Evolutionary conservation across 768 basidiomycete genomes (phyloP).

Genomic region (Cubamyces sp.): DNA sequence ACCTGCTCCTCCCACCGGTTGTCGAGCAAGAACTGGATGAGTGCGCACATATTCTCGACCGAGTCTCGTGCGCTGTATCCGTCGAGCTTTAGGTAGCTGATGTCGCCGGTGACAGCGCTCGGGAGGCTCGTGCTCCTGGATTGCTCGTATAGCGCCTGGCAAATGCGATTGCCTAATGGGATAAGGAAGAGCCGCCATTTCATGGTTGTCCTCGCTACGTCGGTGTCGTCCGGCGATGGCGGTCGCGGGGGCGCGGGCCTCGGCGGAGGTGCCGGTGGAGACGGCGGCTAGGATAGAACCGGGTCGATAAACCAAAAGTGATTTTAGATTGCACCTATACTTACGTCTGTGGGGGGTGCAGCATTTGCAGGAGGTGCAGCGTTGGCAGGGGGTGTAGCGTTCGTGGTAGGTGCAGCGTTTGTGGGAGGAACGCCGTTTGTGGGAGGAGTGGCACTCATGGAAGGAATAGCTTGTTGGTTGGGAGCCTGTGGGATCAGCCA

Average conservation of each 20-base stretch:
- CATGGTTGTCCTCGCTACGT: slow-evolving; percentile 1
- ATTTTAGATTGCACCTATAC: no score
- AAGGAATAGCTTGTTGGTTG: no score
- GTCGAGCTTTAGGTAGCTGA: slow-evolving; percentile 15
- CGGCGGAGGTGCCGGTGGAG: neutral
- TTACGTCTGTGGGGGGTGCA: no score
- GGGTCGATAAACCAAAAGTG: no score
- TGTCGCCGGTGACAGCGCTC: neutral
- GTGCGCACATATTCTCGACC: slow-evolving; percentile 18
- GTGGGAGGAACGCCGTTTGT: no score
- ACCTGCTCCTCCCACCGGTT: slow-evolving; percentile 7
- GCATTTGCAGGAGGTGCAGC: no score
- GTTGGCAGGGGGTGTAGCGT: no score
- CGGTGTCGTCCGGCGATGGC: neutral
- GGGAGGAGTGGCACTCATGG: no score
- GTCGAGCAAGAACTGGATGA: slow-evolving; percentile 5
- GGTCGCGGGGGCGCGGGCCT: neutral
- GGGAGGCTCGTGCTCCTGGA: slow-evolving; percentile 1
- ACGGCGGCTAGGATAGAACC: neutral
- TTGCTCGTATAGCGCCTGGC: neutral
- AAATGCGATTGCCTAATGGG: slow-evolving; percentile 8
- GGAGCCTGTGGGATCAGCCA: no score
- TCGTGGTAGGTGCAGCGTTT: no score
- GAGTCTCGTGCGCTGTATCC: slow-evolving; percentile 13
- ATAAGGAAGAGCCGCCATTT: slow-evolving; percentile 5